A percentile compares a stretch with the other conserved stretches of the same genome.
These are phyloP conservation scores for Inga oerstediana DNA, from an alignment of 306 rosid genomes.

Conservation along the genomic window DNA sequence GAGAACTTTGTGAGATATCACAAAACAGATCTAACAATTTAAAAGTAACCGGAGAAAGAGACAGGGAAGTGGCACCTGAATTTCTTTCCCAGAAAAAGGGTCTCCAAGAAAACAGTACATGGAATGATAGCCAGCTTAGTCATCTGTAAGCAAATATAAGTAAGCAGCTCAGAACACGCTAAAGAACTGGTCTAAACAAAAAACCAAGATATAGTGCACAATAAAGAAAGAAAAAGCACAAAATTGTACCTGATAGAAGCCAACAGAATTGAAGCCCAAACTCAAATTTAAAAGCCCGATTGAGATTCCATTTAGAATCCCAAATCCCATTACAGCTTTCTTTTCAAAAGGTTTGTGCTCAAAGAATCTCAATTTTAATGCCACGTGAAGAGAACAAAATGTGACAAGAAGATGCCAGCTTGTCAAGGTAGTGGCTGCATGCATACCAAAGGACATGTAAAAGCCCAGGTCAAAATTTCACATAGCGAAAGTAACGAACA, in stretches of 20 bases:
- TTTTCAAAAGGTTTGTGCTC: conserved; percentile 92
- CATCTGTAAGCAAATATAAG: conserved; percentile 66
- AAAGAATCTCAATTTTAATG: conserved; percentile 79
- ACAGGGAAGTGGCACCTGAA: conserved; percentile 67
- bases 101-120: conserved; percentile 96
- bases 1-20: not conserved
- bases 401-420: conserved; percentile 99
- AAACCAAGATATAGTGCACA: conserved; percentile 15
- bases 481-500: not conserved
- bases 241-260: conserved; percentile 85
- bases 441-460: conserved; percentile 15
- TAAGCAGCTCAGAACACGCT: conserved; percentile 28
- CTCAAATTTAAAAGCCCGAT: conserved; percentile 97
- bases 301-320: conserved; percentile 95
- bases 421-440: conserved; percentile 97
- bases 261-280: conserved; percentile 98
- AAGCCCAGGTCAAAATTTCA: not conserved
- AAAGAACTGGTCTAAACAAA: not conserved
- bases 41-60: not conserved
- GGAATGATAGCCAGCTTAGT: conserved; percentile 99
- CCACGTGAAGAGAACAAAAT: conserved; percentile 93
- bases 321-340: conserved; percentile 86
- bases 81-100: conserved; percentile 80
- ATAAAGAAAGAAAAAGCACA: conserved; percentile 27
- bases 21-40: not conserved